Evolutionary conservation across 1,139 yeast genomes (phyloP).

Genomic region (Hemisphaericaspora lyxosophila): DNA sequence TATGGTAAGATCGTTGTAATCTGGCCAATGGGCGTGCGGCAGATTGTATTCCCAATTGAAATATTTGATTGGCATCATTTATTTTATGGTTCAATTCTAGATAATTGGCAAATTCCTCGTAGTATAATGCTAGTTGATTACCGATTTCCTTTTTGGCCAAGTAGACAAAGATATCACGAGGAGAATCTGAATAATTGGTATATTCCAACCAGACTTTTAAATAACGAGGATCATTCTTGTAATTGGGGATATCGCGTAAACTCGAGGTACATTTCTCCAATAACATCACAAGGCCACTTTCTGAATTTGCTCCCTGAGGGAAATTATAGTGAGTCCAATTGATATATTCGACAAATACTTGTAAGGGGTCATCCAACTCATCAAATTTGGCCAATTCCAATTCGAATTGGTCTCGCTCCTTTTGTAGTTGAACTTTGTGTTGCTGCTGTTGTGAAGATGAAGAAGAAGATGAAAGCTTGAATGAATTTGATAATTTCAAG

Average conservation of each 20-base stretch:
- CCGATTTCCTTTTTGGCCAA: conserved; percentile 78
- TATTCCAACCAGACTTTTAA: conserved; percentile 79
- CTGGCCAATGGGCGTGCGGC: conserved; percentile 66
- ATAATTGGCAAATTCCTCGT: conserved; percentile 75
- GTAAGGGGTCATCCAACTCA: conserved; percentile 80
- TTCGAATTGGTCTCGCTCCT: conserved; percentile 48
- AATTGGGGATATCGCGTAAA: conserved; percentile 64
- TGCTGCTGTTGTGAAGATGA: conserved; percentile 18
- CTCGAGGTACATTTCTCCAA: conserved; percentile 72
- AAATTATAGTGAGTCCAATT: conserved; percentile 66
- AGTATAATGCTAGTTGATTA: conserved; percentile 60
- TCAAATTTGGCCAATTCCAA: conserved; percentile 43
- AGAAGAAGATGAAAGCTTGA: conserved; percentile 19
- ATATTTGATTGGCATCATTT: conserved; percentile 64
- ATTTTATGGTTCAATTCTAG: conserved; percentile 54
- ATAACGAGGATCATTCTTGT: conserved; percentile 81
- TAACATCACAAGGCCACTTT: conserved; percentile 64
- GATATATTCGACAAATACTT: conserved; percentile 68
- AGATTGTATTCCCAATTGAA: conserved; percentile 56
- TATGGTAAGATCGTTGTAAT: conserved; percentile 48
- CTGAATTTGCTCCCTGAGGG: conserved; percentile 67
- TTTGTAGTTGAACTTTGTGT: conserved; percentile 23
- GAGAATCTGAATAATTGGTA: conserved; percentile 66
- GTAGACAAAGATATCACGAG: conserved; percentile 70
- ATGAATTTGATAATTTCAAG: conserved; percentile 49